phyloP scores from a whole-genome alignment of 768 basidiomycete species.

The Lentinula guzmanii region DNA sequence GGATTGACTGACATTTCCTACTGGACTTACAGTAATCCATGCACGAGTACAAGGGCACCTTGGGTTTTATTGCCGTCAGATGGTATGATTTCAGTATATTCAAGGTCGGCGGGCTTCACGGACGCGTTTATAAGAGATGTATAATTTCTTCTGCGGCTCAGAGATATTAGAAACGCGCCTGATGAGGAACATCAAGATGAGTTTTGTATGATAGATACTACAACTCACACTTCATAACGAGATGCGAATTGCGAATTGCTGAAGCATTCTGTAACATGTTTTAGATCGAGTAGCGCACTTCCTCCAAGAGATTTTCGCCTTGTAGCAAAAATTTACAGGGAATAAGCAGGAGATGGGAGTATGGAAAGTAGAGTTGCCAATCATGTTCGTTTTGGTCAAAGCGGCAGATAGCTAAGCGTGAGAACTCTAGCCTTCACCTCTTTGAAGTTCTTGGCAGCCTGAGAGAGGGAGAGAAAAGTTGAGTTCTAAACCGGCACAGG shows the following conservation, averaged over 20 bases:
- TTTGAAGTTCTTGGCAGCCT: too few relatives aligned
- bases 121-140: neutral
- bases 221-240: neutral
- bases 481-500: too few relatives aligned
- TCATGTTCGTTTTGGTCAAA: too few relatives aligned
- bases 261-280: neutral
- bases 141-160: neutral
- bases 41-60: conserved; percentile 49
- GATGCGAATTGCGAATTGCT: neutral
- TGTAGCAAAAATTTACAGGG: too few relatives aligned
- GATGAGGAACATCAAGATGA: neutral
- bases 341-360: too few relatives aligned
- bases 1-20: neutral
- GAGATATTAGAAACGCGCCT: neutral
- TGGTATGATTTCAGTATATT: conserved; percentile 13
- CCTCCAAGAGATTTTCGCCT: too few relatives aligned
- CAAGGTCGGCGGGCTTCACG: conserved; percentile 11
- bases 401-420: too few relatives aligned
- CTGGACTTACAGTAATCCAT: conserved; percentile 53
- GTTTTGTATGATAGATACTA: neutral
- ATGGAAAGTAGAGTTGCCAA: too few relatives aligned
- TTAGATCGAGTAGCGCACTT: too few relatives aligned
- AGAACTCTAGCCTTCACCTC: too few relatives aligned
- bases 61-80: conserved; percentile 22
- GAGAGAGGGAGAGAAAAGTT: too few relatives aligned